Evolutionary conservation across 208 protist species (phyloP).

Genomic region (Trypanosoma theileri): DNA sequence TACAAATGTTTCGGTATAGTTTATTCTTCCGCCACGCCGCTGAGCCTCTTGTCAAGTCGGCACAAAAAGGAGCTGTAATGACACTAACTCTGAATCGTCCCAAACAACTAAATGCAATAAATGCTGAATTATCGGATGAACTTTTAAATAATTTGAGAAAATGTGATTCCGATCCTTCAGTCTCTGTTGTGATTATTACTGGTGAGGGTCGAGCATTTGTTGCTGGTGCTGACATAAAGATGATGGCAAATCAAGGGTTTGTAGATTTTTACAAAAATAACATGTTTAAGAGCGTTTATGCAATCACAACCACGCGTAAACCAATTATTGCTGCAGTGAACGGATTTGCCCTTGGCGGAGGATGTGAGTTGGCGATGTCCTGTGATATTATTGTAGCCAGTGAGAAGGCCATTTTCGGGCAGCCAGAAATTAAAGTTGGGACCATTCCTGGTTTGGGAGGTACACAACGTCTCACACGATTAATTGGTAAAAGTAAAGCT

Average conservation of each 20-base stretch:
- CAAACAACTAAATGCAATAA: slow-evolving; percentile 94
- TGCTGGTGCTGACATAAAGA: slow-evolving; percentile 96
- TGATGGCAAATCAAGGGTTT: slow-evolving; percentile 84
- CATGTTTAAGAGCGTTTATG: slow-evolving; percentile 69
- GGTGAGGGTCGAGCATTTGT: slow-evolving; percentile 94
- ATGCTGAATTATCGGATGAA: slow-evolving; percentile 70
- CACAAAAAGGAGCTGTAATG: slow-evolving; percentile 64
- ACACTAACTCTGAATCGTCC: slow-evolving; percentile 93
- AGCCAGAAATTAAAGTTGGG: slow-evolving; percentile 92
- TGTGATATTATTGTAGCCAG: slow-evolving; percentile 90
- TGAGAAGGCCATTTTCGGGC: slow-evolving; percentile 84
- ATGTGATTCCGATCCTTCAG: slow-evolving; percentile 79
- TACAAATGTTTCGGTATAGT: slow-evolving; percentile 52
- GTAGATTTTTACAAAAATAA: slow-evolving; percentile 72
- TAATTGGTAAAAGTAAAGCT: slow-evolving; percentile 91
- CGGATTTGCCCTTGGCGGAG: slow-evolving; percentile 90
- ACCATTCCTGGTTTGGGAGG: slow-evolving; percentile 94
- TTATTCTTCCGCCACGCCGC: slow-evolving; percentile 37
- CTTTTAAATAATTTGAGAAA: slow-evolving; percentile 66
- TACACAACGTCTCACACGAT: slow-evolving; percentile 87
- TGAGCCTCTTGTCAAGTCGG: slow-evolving; percentile 53
- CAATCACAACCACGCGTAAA: slow-evolving; percentile 60
- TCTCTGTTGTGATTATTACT: slow-evolving; percentile 91
- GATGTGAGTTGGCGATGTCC: slow-evolving; percentile 91
- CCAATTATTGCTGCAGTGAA: slow-evolving; percentile 91